Evolutionary conservation across 495 filamentous ascomycete species (phyloP).

Genomic region (Penicillium lagena): DNA sequence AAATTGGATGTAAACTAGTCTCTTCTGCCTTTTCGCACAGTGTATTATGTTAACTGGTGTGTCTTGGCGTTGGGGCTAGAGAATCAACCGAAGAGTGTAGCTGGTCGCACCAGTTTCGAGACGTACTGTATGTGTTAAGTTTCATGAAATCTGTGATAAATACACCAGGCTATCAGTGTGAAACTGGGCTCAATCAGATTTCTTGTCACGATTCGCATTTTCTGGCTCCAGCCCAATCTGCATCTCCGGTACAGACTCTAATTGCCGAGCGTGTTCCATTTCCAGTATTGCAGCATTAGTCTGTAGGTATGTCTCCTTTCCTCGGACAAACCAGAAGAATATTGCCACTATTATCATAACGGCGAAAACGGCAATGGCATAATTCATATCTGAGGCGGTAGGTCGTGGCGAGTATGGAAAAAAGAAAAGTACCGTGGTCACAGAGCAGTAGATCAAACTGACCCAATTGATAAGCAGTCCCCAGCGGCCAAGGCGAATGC

Average conservation of each 20-base stretch:
- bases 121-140: too few species aligned
- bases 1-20: too few species aligned
- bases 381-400: conserved; percentile 36
- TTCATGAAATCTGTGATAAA: too few species aligned
- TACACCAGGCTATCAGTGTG: too few species aligned
- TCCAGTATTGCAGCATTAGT: conserved; percentile 30
- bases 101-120: too few species aligned
- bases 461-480: conserved; percentile 29
- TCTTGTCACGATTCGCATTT: conserved; percentile 1
- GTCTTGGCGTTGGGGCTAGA: too few species aligned
- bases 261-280: conserved; percentile 26
- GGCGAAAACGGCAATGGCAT: conserved; percentile 40
- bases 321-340: conserved; percentile 35
- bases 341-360: conserved; percentile 40
- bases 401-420: conserved; percentile 34
- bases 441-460: conserved; percentile 32
- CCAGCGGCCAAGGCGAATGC: conserved; percentile 25
- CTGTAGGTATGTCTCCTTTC: conserved; percentile 25
- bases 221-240: conserved; percentile 2
- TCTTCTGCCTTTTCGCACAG: too few species aligned
- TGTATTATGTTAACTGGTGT: too few species aligned
- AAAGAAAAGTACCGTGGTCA: conserved; percentile 41
- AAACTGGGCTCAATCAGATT: neutral
- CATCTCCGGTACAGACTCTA: conserved; percentile 14
- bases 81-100: too few species aligned